phyloP scores from a whole-genome alignment of 805 yeast species.

The Sungouiella thailandica region DNA sequence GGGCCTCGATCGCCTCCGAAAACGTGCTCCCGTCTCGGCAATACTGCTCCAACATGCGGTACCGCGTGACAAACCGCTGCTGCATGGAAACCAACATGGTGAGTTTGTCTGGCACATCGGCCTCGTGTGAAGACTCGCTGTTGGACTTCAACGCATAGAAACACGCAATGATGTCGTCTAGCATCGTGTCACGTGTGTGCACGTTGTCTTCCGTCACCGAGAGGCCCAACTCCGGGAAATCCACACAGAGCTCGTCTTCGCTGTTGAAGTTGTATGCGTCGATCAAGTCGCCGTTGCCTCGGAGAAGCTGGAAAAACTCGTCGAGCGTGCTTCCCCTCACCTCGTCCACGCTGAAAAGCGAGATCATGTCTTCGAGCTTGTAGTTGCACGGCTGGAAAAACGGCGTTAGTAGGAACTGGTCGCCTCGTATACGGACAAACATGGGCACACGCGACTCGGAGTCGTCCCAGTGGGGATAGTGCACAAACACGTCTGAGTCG shows the following conservation, averaged over 20 bases:
- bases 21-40: neutral
- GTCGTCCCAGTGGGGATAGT: too few relatives aligned
- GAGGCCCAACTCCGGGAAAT: conserved; percentile 24
- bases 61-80: conserved; percentile 24
- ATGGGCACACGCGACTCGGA: conserved; percentile 16
- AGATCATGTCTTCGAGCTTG: conserved; percentile 18
- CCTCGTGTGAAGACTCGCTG: conserved; percentile 3
- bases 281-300: conserved; percentile 23
- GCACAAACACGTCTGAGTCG: too few relatives aligned
- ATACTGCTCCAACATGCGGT: conserved; percentile 18
- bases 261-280: conserved; percentile 20
- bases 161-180: conserved; percentile 23
- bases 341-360: conserved; percentile 21
- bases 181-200: conserved; percentile 19
- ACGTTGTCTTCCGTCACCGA: conserved; percentile 29
- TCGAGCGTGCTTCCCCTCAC: conserved; percentile 16
- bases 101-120: conserved; percentile 10
- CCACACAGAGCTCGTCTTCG: conserved; percentile 24
- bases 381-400: conserved; percentile 6
- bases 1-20: neutral
- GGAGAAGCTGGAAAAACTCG: conserved; percentile 21
- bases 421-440: conserved; percentile 18
- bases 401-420: conserved; percentile 25
- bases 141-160: conserved; percentile 16
- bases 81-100: conserved; percentile 18